A percentile compares a stretch with the other conserved stretches of the same genome.
Conservation (phyloP, 371 early-diverging fungal genomes). For the Rhizopus arrhizus region DNA sequence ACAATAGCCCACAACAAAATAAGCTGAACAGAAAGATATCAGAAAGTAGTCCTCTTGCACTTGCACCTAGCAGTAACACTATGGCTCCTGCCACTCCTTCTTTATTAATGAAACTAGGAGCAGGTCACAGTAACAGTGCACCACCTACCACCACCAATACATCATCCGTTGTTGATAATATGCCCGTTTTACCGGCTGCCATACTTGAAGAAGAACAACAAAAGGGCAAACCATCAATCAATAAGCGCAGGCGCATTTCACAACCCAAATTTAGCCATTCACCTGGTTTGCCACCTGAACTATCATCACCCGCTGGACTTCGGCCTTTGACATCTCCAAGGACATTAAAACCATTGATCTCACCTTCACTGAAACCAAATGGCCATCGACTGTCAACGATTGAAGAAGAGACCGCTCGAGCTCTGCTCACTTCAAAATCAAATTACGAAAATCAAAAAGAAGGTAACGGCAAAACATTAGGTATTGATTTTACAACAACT, state of each 20-base stretch:
- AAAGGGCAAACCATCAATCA: slow-evolving; percentile 14
- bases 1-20: slow-evolving; percentile 17
- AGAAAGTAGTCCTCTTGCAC: slow-evolving; percentile 10
- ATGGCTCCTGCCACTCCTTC: slow-evolving; percentile 62
- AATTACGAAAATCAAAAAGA: slow-evolving; percentile 85
- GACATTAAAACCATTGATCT: slow-evolving; percentile 50
- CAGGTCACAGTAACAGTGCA: slow-evolving; percentile 30
- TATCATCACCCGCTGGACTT: slow-evolving; percentile 35
- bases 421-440: slow-evolving; percentile 72
- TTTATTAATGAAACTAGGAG: slow-evolving; percentile 64
- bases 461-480: slow-evolving; percentile 80
- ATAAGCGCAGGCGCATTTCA: slow-evolving; percentile 31
- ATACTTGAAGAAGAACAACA: slow-evolving; percentile 26
- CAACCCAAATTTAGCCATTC: slow-evolving; percentile 8
- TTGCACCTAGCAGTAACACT: slow-evolving; percentile 13
- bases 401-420: slow-evolving; percentile 53
- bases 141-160: slow-evolving; percentile 4
- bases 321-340: slow-evolving; percentile 42
- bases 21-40: not conserved
- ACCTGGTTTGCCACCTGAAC: slow-evolving; percentile 15
- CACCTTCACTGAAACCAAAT: slow-evolving; percentile 56
- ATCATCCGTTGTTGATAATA: slow-evolving; percentile 37
- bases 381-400: slow-evolving; percentile 39
- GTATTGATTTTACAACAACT: slow-evolving; percentile 70
- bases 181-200: slow-evolving; percentile 45